Evolutionary conservation across 495 filamentous ascomycete species (phyloP), one percentile per base, ranked within the genome.

Genomic region (Evansstolkia leycettana): DNA sequence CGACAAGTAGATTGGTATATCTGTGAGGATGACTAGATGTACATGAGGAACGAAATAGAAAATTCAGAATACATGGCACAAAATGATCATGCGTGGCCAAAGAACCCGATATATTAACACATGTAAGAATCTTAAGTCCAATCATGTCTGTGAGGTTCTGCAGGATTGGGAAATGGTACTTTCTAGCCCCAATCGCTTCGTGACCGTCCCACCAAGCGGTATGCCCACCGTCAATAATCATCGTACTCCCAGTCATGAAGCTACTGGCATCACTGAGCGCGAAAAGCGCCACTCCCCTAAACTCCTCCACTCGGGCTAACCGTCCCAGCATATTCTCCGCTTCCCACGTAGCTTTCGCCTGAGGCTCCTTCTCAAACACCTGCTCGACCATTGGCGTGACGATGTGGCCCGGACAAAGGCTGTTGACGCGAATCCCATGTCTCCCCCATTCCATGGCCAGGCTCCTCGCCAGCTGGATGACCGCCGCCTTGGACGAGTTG

Each of bases 401-500:
- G 41, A 84, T 80, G 41, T 84, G 78, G 0, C 80, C 80, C 0
- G 80, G 80, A 35, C 74, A 76, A 1, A 83, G 58, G 23, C 57
- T 68, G 41, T 84, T 84, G 3, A 83, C 78, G 0, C 79, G 58
- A 37, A 85, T 80, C 0, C 76, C 73, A 13, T 75, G 68, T 5
- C 64, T 62, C 5, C 71, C 76, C 79, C 78, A 84, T 50, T 83
- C 80, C 72, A 81, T 82, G 2, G 79, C 78, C 28, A 83, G 53
- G 31, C 70, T 78, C 7, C 77, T 60, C 0, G 64, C 61, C 3
- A 82, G 48, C 54, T 83, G 76, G 14, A 81, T 69, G 1, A 84
- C 75, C 0, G 78, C 78, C 0, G 80, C 80, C 43, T 84, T 84
- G 20, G 69, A 75, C 0, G 69, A 69, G 52, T 83, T 84, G 54